Conservation (phyloP, 2,329 filamentous ascomycete genomes). For the Fusarium pininemorale region DNA sequence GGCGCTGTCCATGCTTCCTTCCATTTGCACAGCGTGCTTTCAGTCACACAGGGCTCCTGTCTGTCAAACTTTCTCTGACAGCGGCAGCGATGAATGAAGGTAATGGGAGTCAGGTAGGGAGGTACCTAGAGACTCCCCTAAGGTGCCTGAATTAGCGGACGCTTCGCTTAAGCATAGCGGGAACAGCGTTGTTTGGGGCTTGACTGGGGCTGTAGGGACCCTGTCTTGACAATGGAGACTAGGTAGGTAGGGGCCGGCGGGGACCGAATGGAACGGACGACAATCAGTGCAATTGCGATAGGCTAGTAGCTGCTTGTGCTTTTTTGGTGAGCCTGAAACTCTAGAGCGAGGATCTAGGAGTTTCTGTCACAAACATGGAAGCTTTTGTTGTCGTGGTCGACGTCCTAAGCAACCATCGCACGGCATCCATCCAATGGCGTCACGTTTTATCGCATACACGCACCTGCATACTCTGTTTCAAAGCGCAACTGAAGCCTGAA, state of each 20-base stretch:
- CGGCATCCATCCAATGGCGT: not conserved
- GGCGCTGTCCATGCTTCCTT: slow-evolving; percentile 12
- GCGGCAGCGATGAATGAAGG: not conserved
- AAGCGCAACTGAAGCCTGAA: slow-evolving; percentile 11
- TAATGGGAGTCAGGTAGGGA: not conserved
- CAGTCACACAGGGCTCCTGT: slow-evolving; percentile 10
- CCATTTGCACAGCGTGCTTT: slow-evolving; percentile 5
- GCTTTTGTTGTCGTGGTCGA: slow-evolving; percentile 1
- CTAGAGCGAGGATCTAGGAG: slow-evolving; percentile 34
- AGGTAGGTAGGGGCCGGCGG: not conserved
- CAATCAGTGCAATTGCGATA: slow-evolving; percentile 34
- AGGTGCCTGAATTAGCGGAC: slow-evolving; percentile 24
- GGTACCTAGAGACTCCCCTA: slow-evolving; percentile 2
- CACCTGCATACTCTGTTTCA: slow-evolving; percentile 20
- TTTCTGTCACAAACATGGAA: slow-evolving; percentile 26
- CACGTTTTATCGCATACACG: not conserved
- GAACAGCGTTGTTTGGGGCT: slow-evolving; percentile 39
- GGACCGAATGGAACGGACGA: slow-evolving; percentile 27
- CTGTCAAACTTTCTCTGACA: not conserved
- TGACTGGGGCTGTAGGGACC: slow-evolving; percentile 11
- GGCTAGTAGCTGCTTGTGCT: slow-evolving; percentile 24
- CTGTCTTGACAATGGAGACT: not conserved
- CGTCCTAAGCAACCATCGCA: slow-evolving; percentile 1
- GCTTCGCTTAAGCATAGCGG: slow-evolving; percentile 43
- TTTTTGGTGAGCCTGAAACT: slow-evolving; percentile 43